Evolutionary conservation across 495 filamentous ascomycete species (phyloP), one percentile per base, ranked within the genome.

Genomic region (Trichoderma parareesei): DNA sequence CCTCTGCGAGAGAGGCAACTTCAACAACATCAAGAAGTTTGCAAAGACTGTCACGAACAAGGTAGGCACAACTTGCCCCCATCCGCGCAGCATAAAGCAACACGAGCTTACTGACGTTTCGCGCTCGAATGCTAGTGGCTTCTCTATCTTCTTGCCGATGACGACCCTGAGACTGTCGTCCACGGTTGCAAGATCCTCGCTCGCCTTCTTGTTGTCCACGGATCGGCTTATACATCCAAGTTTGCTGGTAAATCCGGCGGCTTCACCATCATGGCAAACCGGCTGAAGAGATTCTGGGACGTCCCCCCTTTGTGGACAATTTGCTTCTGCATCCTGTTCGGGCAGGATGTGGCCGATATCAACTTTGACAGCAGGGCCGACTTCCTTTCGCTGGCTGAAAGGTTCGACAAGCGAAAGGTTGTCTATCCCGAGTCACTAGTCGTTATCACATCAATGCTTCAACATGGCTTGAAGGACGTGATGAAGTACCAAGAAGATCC

Each of bases 21-120:
- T 78, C 14, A 75, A 71, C n/a, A 87, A 87, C 43, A 86, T 97
- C 62, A 85, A 85, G 70, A 93, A 90, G 69, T 98, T 98, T 77
- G 91, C 93, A 16, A 91, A 88, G 76, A 94, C 92, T 2, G 93
- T 98, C 4, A 97, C 95, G 38, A 96, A 93, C 68, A 98, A 96
- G 86, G 92, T 94, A 80, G 84, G 77, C 64, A 65, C 61, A 42
- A 27, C n/a, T 48, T 14, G 41, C 10, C 14, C 8, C 10, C 18
- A 57, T 64, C 13, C 9, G 35, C 13, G n/a, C 61, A 18, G 13
- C 18, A 14, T 11, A 14, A 4, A 11, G 9, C 10, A 35, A 37
- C 48, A 4, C 6, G 3, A 43, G 49, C 11, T 20, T 38, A n/a
- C 61, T 63, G 43, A 63, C 53, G 37, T 7, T 38, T 37, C n/a